Conservation (phyloP, 257 asterid genomes). For the Hygrophila difformis region DNA sequence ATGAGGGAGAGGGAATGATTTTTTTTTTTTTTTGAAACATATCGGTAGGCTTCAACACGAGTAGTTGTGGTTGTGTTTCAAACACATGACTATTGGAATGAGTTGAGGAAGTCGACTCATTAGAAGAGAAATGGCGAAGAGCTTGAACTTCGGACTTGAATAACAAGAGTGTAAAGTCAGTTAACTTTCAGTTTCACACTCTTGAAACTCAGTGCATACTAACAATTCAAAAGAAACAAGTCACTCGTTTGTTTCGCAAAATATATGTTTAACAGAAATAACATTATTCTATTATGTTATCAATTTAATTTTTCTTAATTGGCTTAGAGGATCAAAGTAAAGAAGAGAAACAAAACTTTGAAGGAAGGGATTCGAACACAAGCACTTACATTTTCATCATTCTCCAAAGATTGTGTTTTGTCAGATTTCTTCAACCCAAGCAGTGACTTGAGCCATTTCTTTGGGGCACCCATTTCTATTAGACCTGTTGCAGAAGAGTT, state of each 20-base stretch:
- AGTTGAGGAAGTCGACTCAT: slow-evolving; percentile 1
- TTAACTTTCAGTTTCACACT: too few relatives aligned
- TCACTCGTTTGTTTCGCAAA: too few relatives aligned
- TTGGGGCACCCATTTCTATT: slow-evolving; percentile 71
- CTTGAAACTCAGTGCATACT: too few relatives aligned
- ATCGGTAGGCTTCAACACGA: slow-evolving; percentile 3
- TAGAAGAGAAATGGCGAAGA: not conserved
- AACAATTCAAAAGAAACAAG: too few relatives aligned
- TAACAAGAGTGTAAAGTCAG: not conserved
- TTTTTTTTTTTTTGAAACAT: not conserved
- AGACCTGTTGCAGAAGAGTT: slow-evolving; percentile 35
- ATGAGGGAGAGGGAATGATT: too few relatives aligned
- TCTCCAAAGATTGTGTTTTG: slow-evolving; percentile 53
- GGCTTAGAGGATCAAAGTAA: slow-evolving; percentile 9
- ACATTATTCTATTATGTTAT: too few relatives aligned
- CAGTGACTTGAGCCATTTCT: slow-evolving; percentile 83
- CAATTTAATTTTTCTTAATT: not conserved
- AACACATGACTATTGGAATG: slow-evolving; percentile 4
- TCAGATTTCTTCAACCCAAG: slow-evolving; percentile 73
- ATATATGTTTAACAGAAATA: too few relatives aligned
- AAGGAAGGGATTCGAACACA: not conserved
- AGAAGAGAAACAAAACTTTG: not conserved
- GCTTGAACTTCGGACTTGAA: too few relatives aligned
- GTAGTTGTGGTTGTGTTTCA: not conserved
- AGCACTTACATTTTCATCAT: slow-evolving; percentile 59